Percentiles rank a stretch among this genome's conserved stretches.
Conservation (phyloP, 352 stramenopile genomes). For the Phytophthora hibernalis region DNA sequence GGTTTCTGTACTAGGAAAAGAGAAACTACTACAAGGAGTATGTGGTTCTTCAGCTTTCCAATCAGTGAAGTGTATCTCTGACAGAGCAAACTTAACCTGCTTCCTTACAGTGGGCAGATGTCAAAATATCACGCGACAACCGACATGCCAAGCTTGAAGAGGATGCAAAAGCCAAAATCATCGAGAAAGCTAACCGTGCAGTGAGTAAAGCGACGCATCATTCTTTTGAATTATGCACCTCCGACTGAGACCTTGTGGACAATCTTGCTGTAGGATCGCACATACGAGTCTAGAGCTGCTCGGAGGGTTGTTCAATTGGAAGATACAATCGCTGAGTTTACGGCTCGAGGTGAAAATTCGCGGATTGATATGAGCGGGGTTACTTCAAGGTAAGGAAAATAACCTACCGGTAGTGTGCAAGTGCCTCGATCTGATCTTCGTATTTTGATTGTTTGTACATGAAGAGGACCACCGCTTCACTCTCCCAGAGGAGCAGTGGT, state of each 20-base stretch:
- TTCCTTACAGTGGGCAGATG: slow-evolving; percentile 52
- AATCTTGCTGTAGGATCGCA: slow-evolving; percentile 42
- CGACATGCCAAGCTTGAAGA: slow-evolving; percentile 33
- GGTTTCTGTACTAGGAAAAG: slow-evolving; percentile 31
- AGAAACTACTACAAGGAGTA: slow-evolving; percentile 51
- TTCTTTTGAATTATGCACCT: background rate
- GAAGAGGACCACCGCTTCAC: slow-evolving; percentile 65
- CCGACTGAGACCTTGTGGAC: background rate
- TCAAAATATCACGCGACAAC: slow-evolving; percentile 42
- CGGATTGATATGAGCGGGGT: slow-evolving; percentile 77
- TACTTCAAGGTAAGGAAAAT: slow-evolving; percentile 64
- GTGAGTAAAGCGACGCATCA: slow-evolving; percentile 25
- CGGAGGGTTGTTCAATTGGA: slow-evolving; percentile 67
- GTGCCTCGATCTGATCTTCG: background rate
- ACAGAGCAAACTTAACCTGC: background rate
- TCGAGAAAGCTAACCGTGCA: slow-evolving; percentile 45
- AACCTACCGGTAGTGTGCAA: background rate
- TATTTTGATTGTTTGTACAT: background rate
- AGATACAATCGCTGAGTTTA: slow-evolving; percentile 67
- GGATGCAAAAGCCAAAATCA: slow-evolving; percentile 42
- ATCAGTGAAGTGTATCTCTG: background rate
- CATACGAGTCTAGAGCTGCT: slow-evolving; percentile 57
- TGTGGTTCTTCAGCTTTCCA: background rate
- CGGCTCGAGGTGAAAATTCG: slow-evolving; percentile 59
- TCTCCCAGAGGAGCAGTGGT: slow-evolving; percentile 65